Base-by-base conservation (phyloP, 306 rosid species). In the Vicia villosa region DNA sequence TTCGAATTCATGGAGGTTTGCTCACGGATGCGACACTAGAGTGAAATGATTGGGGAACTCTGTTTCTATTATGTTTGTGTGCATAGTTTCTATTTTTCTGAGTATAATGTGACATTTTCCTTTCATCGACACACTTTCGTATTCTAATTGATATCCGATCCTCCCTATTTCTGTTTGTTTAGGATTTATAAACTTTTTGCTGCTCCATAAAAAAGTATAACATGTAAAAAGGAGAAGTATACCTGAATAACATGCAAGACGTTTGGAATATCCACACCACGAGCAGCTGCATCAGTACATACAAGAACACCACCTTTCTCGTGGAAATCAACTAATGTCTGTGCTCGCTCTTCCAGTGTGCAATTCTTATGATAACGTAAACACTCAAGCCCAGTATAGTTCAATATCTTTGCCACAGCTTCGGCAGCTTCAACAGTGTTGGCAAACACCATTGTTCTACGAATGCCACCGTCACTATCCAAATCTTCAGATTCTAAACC, bases 281-380 rank as follows among this genome's bases (percentile, higher is more conserved):
- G 91, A 20, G 99, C 91, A 58, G 95, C 99, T 63, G 99, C 96
- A 83, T 91, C 99, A 34, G 99, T 94, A 72, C 97, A 94, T 59
- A 91, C 97, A 75, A 94, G 88, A 84, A 91, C 78, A 52, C 99
- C 97, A 78, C 99, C 99, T 61, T 84, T 87, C 80, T 86, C 82
- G 20, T 81, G 77, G 79, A 94, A 91, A 77, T 87, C 95, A 74
- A 81, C 68, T 24, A 91, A 79, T 66, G 89, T 81, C 67, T 84
- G 84, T 55, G 92, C 81, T 37, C 96, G 92, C 81, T 83, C 96
- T 80, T 94, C 99, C 88, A 91, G 87, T 43, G 91, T 69, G 84
- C 96, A 74, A 72, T 84, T 80, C 78, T 94, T 94, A 78, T 94
- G 97, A 85, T 87, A 94, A 30, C 82, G 80, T 69, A 81, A 87